Base-by-base conservation (phyloP, 2,329 filamentous ascomycete genomes). In the Neocatenulostroma microsporum region DNA sequence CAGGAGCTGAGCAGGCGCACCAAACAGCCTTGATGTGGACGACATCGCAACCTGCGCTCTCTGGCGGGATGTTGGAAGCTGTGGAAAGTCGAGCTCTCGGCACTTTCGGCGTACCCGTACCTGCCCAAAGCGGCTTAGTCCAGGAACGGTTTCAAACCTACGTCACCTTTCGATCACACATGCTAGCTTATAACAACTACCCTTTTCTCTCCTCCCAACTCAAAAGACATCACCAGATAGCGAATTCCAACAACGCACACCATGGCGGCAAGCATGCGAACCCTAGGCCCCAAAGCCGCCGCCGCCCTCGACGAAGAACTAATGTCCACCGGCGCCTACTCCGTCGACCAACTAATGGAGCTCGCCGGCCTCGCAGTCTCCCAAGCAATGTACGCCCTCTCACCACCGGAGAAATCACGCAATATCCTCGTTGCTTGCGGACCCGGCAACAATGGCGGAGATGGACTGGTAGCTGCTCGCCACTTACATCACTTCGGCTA, bases 301-400 rank as follows among this genome's bases (percentile, higher is more conserved):
- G 82, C 84, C 0, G 83, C 85, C 31, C 74, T 98, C 13, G 91
- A 98, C 59, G 80, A 84, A 61, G 89, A 98, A 58, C 79, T 98
- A 44, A 96, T 98, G 88, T 84, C 78, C 56, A 77, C 80, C 1
- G 76, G 77, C 25, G 87, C 84, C 7, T 98, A 94, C 64, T 94
- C 86, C 9, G 75, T 98, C 37, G 91, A 96, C 57, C 91, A 98
- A 63, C 70, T 98, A 32, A 96, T 98, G 91, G 91, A 96, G 59
- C 68, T 98, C 6, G 91, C 91, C 28, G 91, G 91, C 0, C 72
- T 98, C 1, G 88, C 87, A 1, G 87, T 96, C 18, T 89, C 89
- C 10, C 87, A 96, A 69, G 87, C 83, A 34, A 85, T 96, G 5
- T 94, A 84, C 62, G 78, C 77, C 39, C 73, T 95, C 3, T 88